A percentile compares a stretch with the other conserved stretches of the same genome.
phyloP scores from a whole-genome alignment of 2,329 filamentous ascomycete species.

The Colletotrichum chrysophilum region DNA sequence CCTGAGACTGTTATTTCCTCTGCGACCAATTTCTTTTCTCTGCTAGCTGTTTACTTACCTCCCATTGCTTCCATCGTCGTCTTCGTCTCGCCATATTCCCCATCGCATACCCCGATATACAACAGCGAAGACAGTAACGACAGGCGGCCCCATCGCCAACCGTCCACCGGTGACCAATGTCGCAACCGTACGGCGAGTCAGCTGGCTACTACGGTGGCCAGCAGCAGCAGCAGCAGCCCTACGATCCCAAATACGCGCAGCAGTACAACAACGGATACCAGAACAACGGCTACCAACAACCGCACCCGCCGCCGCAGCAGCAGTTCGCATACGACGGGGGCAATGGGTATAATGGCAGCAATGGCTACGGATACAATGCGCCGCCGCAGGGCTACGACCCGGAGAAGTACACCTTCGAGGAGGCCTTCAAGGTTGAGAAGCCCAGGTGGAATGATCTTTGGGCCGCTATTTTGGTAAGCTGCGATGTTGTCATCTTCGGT shows the following conservation, averaged over 20 bases:
- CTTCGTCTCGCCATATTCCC: neutral
- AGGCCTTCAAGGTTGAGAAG: slow-evolving; percentile 80
- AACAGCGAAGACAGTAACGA: neutral
- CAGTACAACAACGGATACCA: slow-evolving; percentile 27
- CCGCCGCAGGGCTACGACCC: slow-evolving; percentile 38
- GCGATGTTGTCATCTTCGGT: accelerated
- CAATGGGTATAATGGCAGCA: slow-evolving; percentile 21
- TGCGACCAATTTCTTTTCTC: neutral
- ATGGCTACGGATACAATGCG: slow-evolving; percentile 37
- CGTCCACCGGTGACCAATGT: neutral
- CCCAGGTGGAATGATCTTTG: slow-evolving; percentile 93
- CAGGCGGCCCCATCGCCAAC: neutral
- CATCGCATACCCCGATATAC: neutral
- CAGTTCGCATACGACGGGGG: slow-evolving; percentile 3
- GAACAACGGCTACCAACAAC: slow-evolving; percentile 29
- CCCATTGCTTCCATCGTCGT: neutral
- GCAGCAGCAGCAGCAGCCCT: slow-evolving; percentile 25
- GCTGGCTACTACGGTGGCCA: slow-evolving; percentile 21
- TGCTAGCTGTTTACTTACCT: neutral
- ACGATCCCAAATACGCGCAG: slow-evolving; percentile 33
- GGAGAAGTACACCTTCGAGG: slow-evolving; percentile 69
- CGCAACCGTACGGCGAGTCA: slow-evolving; percentile 17
- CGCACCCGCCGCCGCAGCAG: slow-evolving; percentile 24
- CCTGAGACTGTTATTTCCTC: neutral
- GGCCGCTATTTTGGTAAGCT: slow-evolving; percentile 77